Evolutionary conservation across 2,329 filamentous ascomycete genomes (phyloP).

Genomic region (Xylariales sp.): DNA sequence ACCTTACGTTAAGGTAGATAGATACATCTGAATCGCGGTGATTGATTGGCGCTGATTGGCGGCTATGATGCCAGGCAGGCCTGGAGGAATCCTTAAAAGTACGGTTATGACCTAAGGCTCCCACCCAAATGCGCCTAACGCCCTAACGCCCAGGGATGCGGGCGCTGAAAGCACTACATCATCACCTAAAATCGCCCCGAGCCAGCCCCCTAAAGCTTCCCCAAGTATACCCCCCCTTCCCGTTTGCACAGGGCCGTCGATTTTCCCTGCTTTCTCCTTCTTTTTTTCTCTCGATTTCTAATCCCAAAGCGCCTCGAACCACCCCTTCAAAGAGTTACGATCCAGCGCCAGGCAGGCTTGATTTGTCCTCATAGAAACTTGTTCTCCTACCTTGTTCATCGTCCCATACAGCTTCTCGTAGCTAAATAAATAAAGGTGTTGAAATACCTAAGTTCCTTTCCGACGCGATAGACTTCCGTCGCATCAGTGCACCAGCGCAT

Average conservation of each 20-base stretch:
- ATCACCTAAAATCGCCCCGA: constrained; percentile 27
- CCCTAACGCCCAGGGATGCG: constrained; percentile 6
- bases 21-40: constrained; percentile 15
- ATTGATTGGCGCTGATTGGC: constrained; percentile 29
- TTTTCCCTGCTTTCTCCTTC: constrained; percentile 36
- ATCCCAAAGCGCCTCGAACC: constrained; percentile 4
- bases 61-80: constrained; percentile 26
- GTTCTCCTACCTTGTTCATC: constrained; percentile 8
- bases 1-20: neutral
- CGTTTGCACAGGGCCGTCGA: constrained; percentile 30
- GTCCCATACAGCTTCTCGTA: constrained; percentile 16
- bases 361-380: constrained; percentile 29
- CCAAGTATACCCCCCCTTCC: constrained; percentile 33
- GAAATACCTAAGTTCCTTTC: neutral
- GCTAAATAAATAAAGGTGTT: constrained; percentile 15
- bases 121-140: constrained; percentile 23
- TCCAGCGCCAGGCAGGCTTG: constrained; percentile 24
- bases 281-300: constrained; percentile 28
- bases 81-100: constrained; percentile 21
- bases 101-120: constrained; percentile 36
- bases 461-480: constrained; percentile 9
- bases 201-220: constrained; percentile 16
- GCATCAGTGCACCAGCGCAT: neutral
- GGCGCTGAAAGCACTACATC: constrained; percentile 38
- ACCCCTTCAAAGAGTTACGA: constrained; percentile 20